These are phyloP conservation scores for Thinopyrum elongatum DNA, from an alignment of 176 grass and related monocot genomes.

Conservation along the genomic window DNA sequence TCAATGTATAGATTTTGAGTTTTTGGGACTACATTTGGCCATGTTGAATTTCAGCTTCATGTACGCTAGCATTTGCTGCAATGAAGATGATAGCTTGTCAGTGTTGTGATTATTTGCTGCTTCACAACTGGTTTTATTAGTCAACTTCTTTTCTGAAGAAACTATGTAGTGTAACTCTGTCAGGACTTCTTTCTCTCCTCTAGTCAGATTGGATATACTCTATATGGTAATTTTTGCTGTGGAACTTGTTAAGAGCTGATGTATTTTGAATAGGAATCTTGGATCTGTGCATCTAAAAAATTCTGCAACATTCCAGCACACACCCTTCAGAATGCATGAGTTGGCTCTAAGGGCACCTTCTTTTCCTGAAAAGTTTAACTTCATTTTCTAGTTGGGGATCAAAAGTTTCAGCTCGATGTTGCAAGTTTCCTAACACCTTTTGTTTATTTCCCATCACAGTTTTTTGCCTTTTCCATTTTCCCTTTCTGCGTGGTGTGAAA, in stretches of 20 bases:
- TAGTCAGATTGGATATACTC: not conserved
- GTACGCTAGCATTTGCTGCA: constrained; percentile 31
- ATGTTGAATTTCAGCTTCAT: constrained; percentile 20
- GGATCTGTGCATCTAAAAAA: not conserved
- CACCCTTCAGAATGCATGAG: not conserved
- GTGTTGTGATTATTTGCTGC: not conserved
- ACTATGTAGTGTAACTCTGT: not conserved
- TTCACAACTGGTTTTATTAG: not conserved
- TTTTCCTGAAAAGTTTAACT: not conserved
- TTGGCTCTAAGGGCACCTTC: not conserved
- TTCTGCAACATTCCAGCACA: not conserved
- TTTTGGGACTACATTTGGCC: constrained; percentile 32
- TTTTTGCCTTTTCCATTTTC: not conserved
- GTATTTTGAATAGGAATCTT: not conserved
- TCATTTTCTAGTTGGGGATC: not conserved
- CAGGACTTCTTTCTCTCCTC: not conserved
- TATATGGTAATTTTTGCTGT: not conserved
- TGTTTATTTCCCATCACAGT: not conserved
- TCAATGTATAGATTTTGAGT: constrained; percentile 27
- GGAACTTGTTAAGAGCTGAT: not conserved
- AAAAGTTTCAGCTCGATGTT: not conserved
- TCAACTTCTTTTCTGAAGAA: not conserved
- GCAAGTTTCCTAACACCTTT: not conserved
- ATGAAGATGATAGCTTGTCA: constrained; percentile 34
- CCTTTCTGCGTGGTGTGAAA: not conserved